Base-by-base conservation (phyloP, 768 basidiomycete genomes). In the Cubamyces sp. region DNA sequence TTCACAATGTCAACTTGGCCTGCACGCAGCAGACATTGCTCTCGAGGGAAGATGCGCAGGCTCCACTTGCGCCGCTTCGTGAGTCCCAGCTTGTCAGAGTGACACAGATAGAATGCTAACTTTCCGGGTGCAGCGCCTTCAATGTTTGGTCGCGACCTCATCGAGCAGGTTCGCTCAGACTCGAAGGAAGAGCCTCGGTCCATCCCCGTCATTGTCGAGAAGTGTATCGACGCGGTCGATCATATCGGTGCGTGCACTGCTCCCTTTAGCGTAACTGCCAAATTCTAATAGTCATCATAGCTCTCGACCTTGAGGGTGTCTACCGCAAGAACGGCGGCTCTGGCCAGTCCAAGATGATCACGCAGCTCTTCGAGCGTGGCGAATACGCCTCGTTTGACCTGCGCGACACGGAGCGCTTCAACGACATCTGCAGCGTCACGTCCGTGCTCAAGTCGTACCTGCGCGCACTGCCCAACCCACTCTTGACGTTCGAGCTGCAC, bases 251-350 rank as follows among this genome's bases (percentile, higher is more conserved):
- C 57, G 89, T 76, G 1, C 5, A 21, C 14, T 21, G n/a, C n/a
- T 40, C 3, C 12, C 1, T 18, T 30, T 16, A 1, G 0, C 42
- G 16, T 18, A 34, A 9, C 26, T 19, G 5, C 18, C 12, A 12
- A 12, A 9, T 4, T 18, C 19, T 62, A 9, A 51, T 42, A 18
- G 9, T 16, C 23, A 37, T 14, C 26, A 28, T 53, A 92, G 96
- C 92, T 5, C 82, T 98, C 77, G 94, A 97, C 61, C 95, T 95
- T 70, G 97, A 99, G 74, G 97, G 97, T 12, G 94, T 99, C 65
- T 99, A 99, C 75, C 93, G 97, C 65, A 99, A 99, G 78, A 94
- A 90, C 0, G 97, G 97, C 30, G 97, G 97, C 3, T 87, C 91
- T 28, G 84, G 91, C 2, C 96, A 96, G 69, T 91, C 93, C 39